Base-by-base conservation (phyloP, 371 early-diverging fungal species). In the Haplosporangium sp. region DNA sequence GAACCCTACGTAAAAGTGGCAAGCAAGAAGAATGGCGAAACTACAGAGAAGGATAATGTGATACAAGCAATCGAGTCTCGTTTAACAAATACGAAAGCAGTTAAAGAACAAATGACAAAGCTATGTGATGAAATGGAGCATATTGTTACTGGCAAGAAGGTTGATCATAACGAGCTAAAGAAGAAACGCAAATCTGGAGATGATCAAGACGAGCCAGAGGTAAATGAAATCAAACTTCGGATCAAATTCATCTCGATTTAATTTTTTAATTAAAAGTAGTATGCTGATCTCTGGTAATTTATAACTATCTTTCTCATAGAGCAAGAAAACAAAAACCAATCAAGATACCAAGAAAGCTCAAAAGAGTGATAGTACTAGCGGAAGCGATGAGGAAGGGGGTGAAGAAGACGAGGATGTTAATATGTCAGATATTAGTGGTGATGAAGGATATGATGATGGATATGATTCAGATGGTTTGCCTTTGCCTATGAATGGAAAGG, bases 111-210 rank as follows among this genome's bases (percentile, higher is more conserved):
- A 13, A 56, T 79, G 71, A 27, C 64, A 1, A 74, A 79, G 20
- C 67, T 79, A 9, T 74, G 71, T 74, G 72, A 71, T 35, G 74
- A 74, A 45, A 59, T 79, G 50, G 81, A 79, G 71, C 65, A 71
- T 62, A 79, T 74, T 38, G 62, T 70, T 34, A 74, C 68, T 10
- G 81, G 81, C 27, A 69, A 62, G 61, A 89, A 86, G 65, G 85
- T 84, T 64, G 82, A 74, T 27, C 73, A 72, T 20, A 63, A 82
- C 42, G 74, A 68, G 35, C 63, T 63, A 48, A 62, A 63, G 39
- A 68, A 73, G 62, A 74, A 77, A 62, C 67, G 74, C 42, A 71
- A 75, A 44, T 65, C 56, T 17, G 40, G 47, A 6, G 65, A 45
- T 10, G 44, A 60, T 7, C 50, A 69, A 45, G 76, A 71, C 27